Percentiles rank a stretch among this genome's conserved stretches.
These are phyloP conservation scores for Jaenimonas drosophilae DNA, from an alignment of 208 protist species.

Conservation along the genomic window DNA sequence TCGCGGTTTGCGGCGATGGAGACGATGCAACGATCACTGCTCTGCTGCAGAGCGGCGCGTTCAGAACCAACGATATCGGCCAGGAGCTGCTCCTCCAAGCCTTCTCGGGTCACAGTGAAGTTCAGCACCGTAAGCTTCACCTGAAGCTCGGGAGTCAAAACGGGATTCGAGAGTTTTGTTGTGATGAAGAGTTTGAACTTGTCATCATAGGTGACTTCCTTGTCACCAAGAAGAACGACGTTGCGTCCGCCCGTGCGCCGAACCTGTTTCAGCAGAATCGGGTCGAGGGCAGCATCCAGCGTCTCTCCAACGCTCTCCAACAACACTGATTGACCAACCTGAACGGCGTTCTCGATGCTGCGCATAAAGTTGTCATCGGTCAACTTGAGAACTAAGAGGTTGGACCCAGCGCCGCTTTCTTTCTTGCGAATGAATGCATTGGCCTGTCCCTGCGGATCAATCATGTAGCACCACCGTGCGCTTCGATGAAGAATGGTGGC, in stretches of 20 bases:
- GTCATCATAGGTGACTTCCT: constrained; percentile 90
- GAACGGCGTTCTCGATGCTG: constrained; percentile 89
- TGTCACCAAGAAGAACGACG: constrained; percentile 89
- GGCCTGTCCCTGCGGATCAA: constrained; percentile 93
- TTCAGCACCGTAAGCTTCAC: constrained; percentile 90
- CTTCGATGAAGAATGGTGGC: constrained; percentile 77
- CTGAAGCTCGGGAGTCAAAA: constrained; percentile 92
- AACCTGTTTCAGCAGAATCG: constrained; percentile 90
- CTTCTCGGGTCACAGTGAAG: constrained; percentile 89
- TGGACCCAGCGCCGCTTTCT: constrained; percentile 34
- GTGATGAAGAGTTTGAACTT: constrained; percentile 93
- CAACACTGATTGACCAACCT: constrained; percentile 91
- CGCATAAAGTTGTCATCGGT: constrained; percentile 88
- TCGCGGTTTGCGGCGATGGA: constrained; percentile 90
- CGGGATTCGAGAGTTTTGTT: constrained; percentile 91
- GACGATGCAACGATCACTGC: constrained; percentile 82
- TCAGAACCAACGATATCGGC: constrained; percentile 84
- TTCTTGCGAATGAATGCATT: constrained; percentile 90
- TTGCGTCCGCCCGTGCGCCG: constrained; percentile 76
- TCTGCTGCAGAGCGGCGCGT: constrained; percentile 77
- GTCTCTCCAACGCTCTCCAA: constrained; percentile 93
- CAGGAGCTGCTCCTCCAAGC: constrained; percentile 90
- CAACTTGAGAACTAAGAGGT: constrained; percentile 87
- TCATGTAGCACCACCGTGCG: constrained; percentile 89
- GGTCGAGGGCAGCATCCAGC: constrained; percentile 93